Evolutionary conservation across 2,329 filamentous ascomycete species (phyloP).

Genomic region (Xylariaceae sp.): DNA sequence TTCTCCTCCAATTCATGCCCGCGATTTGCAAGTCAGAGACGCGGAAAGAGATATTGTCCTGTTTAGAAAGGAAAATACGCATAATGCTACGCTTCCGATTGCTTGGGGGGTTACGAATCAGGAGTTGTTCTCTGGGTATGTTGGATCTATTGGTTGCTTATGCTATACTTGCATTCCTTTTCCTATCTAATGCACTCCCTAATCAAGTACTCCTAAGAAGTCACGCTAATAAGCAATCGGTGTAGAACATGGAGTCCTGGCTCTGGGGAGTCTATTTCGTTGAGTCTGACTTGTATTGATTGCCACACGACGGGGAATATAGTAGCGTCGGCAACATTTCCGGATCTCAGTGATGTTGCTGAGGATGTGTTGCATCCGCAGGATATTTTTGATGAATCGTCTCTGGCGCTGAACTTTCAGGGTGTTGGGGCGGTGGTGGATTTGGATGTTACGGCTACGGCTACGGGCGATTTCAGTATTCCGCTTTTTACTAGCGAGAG

Average conservation of each 20-base stretch:
- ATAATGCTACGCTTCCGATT: slow-evolving; percentile 8
- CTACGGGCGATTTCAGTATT: slow-evolving; percentile 18
- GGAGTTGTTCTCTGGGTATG: slow-evolving; percentile 24
- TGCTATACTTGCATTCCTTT: background rate
- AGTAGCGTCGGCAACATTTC: slow-evolving; percentile 23
- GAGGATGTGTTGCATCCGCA: slow-evolving; percentile 18
- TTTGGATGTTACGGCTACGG: slow-evolving; percentile 17
- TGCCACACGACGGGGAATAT: slow-evolving; percentile 24
- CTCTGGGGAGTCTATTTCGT: slow-evolving; percentile 10
- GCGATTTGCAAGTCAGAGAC: background rate
- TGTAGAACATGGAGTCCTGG: slow-evolving; percentile 15
- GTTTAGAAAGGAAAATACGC: background rate
- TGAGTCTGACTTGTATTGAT: slow-evolving; percentile 22
- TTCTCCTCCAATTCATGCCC: background rate
- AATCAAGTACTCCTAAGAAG: background rate
- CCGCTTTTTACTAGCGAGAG: slow-evolving; percentile 23
- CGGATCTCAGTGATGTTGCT: slow-evolving; percentile 24
- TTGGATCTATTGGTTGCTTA: background rate
- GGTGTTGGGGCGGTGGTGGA: slow-evolving; percentile 27
- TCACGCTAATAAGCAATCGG: background rate
- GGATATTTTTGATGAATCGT: slow-evolving; percentile 25
- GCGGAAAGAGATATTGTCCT: no score
- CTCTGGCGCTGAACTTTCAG: slow-evolving; percentile 24
- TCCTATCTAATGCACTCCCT: background rate
- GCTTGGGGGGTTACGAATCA: slow-evolving; percentile 9